phyloP scores from a whole-genome alignment of 805 yeast genomes.

The Wickerhamiella sergipiensis region DNA sequence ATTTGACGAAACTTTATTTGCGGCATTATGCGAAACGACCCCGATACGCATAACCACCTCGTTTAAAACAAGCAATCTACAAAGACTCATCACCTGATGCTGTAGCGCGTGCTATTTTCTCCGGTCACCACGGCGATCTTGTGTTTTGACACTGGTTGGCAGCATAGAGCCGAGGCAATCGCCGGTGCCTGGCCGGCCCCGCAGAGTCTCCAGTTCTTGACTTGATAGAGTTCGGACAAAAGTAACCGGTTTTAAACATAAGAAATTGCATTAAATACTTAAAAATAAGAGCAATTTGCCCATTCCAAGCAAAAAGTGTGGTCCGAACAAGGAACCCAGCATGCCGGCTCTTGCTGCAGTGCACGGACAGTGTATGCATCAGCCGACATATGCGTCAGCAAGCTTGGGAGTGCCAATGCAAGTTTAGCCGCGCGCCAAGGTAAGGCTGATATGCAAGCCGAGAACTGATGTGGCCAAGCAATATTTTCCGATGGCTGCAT shows the following conservation, averaged over 20 bases:
- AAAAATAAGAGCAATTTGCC: too few relatives aligned
- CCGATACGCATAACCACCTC: too few relatives aligned
- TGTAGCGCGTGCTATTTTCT: too few relatives aligned
- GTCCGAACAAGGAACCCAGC: not conserved
- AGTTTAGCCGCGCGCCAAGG: not conserved
- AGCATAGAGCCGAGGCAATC: not conserved
- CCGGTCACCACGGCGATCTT: too few relatives aligned
- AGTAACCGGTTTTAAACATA: not conserved
- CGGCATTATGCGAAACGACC: not conserved
- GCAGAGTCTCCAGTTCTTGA: not conserved
- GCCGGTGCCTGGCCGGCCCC: too few relatives aligned
- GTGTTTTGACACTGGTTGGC: too few relatives aligned
- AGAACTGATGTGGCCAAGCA: not conserved
- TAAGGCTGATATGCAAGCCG: not conserved
- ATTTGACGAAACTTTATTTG: not conserved
- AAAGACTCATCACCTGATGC: too few relatives aligned
- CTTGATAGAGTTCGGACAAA: not conserved
- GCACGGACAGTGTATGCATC: not conserved
- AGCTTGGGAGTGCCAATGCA: not conserved
- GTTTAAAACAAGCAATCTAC: too few relatives aligned
- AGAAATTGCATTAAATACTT: too few relatives aligned
- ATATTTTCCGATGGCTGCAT: not conserved
- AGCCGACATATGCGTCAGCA: not conserved
- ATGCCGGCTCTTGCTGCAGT: not conserved
- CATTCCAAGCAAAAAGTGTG: too few relatives aligned